These are phyloP conservation scores for Penicillium capsulatum DNA, from an alignment of 2,329 filamentous ascomycete genomes.

Conservation along the genomic window DNA sequence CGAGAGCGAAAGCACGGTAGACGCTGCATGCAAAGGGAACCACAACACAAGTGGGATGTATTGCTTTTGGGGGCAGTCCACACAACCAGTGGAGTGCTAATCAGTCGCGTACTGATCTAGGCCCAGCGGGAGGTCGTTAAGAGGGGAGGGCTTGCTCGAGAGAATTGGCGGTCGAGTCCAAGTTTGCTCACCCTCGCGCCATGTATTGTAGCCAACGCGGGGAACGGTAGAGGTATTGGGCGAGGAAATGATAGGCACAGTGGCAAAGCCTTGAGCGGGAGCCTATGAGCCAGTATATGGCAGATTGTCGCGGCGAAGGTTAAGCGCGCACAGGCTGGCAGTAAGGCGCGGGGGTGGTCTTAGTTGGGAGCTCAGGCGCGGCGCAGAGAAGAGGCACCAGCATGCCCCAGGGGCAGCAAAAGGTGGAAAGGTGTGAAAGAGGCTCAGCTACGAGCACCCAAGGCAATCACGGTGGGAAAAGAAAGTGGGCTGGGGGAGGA, in stretches of 20 bases:
- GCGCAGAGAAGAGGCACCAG: constrained; percentile 1
- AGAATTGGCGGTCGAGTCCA: constrained; percentile 1
- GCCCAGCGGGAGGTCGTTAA: too few relatives aligned
- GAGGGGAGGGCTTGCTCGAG: not conserved
- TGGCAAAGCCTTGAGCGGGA: not conserved
- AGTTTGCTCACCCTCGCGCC: constrained; percentile 18
- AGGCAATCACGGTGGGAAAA: constrained; percentile 5
- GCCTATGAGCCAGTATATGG: too few relatives aligned
- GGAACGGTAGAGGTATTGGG: not conserved
- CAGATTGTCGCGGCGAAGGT: too few relatives aligned
- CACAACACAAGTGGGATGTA: constrained; percentile 1
- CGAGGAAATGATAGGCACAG: not conserved
- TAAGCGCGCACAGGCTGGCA: constrained; percentile 10
- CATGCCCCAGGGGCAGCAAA: not conserved
- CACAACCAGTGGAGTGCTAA: too few relatives aligned
- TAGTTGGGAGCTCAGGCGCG: constrained; percentile 5
- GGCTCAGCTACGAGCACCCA: constrained; percentile 8
- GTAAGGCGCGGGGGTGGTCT: constrained; percentile 14
- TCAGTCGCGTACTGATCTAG: not conserved
- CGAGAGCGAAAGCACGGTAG: constrained; percentile 5
- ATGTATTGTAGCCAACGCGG: constrained; percentile 16
- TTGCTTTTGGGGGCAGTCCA: too few relatives aligned
- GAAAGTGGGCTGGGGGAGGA: constrained; percentile 17
- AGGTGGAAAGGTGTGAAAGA: constrained; percentile 30
- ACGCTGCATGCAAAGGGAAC: constrained; percentile 18